A percentile compares a stretch with the other conserved stretches of the same genome.
These are phyloP conservation scores for Agroathelia rolfsii DNA, from an alignment of 1,284 basidiomycete genomes.

Conservation along the genomic window DNA sequence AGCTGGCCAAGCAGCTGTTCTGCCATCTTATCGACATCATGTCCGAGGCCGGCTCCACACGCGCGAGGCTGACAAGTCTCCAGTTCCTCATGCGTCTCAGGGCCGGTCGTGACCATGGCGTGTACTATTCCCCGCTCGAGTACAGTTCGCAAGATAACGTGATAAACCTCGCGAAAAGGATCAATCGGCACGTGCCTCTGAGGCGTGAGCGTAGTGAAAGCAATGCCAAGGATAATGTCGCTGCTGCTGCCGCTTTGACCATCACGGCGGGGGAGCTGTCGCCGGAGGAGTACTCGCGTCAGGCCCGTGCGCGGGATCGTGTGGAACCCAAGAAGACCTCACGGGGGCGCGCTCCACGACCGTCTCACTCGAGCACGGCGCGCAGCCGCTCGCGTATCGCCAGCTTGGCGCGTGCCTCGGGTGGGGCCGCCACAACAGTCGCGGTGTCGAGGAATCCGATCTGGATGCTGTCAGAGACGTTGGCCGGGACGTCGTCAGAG, in stretches of 20 bases:
- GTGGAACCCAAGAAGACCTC: conserved; percentile 25
- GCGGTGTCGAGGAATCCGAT: conserved; percentile 3
- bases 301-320: conserved; percentile 21
- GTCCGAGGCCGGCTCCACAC: conserved; percentile 38
- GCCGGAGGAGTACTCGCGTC: conserved; percentile 16
- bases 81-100: conserved; percentile 87
- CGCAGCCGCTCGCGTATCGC: conserved; percentile 44
- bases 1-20: conserved; percentile 45
- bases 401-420: too few relatives aligned
- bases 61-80: conserved; percentile 65
- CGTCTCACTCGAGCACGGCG: conserved; percentile 25
- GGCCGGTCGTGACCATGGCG: conserved; percentile 83
- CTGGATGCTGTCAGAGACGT: too few relatives aligned
- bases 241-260: conserved; percentile 12
- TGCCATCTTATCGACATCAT: conserved; percentile 35
- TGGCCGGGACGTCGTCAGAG: too few relatives aligned
- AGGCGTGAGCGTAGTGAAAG: too few relatives aligned
- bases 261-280: conserved; percentile 12
- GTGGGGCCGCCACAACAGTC: too few relatives aligned
- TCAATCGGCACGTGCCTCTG: conserved; percentile 7
- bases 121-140: too few relatives aligned
- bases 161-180: conserved; percentile 11
- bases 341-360: conserved; percentile 25
- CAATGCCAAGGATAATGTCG: conserved; percentile 13
- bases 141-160: conserved; percentile 31